Conservation (phyloP, 1,139 yeast genomes). For the Saccharomyces hybrid region DNA sequence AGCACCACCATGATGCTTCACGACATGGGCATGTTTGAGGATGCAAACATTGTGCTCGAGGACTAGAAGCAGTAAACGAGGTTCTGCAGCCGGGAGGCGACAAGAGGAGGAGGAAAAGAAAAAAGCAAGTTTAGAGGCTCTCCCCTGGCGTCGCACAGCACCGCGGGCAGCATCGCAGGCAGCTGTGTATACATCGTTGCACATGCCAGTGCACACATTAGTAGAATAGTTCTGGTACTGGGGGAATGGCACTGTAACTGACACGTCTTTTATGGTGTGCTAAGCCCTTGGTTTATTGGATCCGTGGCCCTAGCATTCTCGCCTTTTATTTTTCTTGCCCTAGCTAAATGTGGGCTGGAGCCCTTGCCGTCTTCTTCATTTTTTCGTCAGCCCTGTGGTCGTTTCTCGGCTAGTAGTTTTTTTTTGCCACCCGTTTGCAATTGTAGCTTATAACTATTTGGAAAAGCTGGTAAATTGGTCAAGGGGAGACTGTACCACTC, state of each 20-base stretch:
- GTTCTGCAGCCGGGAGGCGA: too few relatives aligned
- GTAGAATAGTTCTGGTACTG: too few relatives aligned
- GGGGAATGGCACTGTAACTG: too few relatives aligned
- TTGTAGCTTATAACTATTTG: not conserved
- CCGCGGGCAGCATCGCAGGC: too few relatives aligned
- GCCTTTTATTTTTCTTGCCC: not conserved
- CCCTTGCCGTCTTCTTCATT: not conserved
- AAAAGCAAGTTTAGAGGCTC: too few relatives aligned
- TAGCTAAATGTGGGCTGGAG: not conserved
- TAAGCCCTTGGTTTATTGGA: not conserved
- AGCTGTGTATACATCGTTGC: too few relatives aligned
- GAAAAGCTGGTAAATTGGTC: not conserved
- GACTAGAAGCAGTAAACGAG: too few relatives aligned
- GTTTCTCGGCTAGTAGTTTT: not conserved
- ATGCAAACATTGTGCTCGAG: too few relatives aligned
- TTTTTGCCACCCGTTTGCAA: conserved; percentile 12
- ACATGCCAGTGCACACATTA: too few relatives aligned
- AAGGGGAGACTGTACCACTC: not conserved
- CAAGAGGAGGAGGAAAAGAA: too few relatives aligned
- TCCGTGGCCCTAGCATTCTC: not conserved
- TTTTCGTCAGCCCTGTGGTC: not conserved
- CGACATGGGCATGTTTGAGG: too few relatives aligned
- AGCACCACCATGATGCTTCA: not conserved
- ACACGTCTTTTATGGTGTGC: not conserved
- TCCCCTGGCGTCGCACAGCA: too few relatives aligned